Evolutionary conservation across 441 rosid species (phyloP).

Genomic region (Brassica hybrid): DNA sequence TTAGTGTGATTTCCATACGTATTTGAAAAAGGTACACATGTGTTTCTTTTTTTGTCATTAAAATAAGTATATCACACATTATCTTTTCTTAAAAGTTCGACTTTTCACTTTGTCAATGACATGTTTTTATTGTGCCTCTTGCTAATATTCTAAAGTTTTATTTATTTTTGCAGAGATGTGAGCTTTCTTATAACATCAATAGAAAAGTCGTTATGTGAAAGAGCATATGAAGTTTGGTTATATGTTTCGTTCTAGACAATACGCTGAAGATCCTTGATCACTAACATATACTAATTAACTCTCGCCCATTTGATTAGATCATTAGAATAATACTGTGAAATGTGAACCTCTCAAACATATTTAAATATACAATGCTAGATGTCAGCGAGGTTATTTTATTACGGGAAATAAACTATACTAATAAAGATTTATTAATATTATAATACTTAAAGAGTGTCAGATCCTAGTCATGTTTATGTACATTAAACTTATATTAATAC

Average conservation of each 20-base stretch:
- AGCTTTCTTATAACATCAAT: background rate
- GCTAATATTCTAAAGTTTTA: background rate
- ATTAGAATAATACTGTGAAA: conserved; percentile 8
- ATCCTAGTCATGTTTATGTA: too few species aligned
- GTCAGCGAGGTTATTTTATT: conserved; percentile 20
- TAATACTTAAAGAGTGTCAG: too few species aligned
- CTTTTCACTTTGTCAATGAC: background rate
- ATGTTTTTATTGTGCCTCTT: background rate
- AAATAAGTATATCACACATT: background rate
- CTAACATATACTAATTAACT: background rate
- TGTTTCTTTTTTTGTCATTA: background rate
- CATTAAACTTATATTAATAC: too few species aligned
- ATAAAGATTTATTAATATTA: background rate
- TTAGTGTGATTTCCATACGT: background rate
- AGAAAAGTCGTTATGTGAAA: background rate
- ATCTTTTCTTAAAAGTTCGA: background rate
- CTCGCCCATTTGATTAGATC: background rate
- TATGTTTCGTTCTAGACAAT: background rate
- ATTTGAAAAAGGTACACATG: conserved; percentile 25
- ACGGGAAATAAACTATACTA: background rate
- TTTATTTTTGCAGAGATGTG: background rate
- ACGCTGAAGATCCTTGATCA: background rate
- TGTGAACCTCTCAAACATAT: conserved; percentile 7
- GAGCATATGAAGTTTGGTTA: background rate
- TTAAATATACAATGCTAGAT: background rate